These are phyloP conservation scores for Lunularia cruciata DNA, from an alignment of 225 moss, liverwort and hornwort species.

Conservation along the genomic window DNA sequence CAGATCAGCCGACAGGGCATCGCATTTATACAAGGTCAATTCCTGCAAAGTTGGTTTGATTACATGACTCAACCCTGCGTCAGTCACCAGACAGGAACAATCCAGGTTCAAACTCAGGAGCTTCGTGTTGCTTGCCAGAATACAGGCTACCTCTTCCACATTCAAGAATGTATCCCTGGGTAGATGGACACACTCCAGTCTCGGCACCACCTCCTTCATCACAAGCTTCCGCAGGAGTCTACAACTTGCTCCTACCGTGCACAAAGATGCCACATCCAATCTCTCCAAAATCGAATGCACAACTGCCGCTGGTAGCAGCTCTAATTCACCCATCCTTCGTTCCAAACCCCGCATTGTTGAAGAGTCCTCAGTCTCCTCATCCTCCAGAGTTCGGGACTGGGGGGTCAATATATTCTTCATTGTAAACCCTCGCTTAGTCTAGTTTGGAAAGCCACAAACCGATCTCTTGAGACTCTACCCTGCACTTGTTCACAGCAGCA, in stretches of 20 bases:
- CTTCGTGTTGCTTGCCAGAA: slow-evolving; percentile 36
- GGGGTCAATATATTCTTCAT: no score
- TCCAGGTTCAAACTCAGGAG: slow-evolving; percentile 46
- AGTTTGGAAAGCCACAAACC: no score
- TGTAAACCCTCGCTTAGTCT: no score
- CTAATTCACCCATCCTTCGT: slow-evolving; percentile 51
- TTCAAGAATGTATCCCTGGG: slow-evolving; percentile 36
- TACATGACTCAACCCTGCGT: slow-evolving; percentile 29
- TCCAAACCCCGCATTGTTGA: no score
- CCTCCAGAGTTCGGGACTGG: no score
- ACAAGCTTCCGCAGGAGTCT: slow-evolving; percentile 50
- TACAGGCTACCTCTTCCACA: slow-evolving; percentile 30
- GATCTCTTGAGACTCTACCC: no score
- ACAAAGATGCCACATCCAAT: slow-evolving; percentile 72
- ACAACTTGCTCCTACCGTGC: slow-evolving; percentile 62
- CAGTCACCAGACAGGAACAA: slow-evolving; percentile 36
- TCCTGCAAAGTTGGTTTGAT: slow-evolving; percentile 44
- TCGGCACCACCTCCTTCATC: slow-evolving; percentile 54
- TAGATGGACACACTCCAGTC: slow-evolving; percentile 43
- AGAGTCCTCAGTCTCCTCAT: no score
- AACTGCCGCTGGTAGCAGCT: slow-evolving; percentile 59
- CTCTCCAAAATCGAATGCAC: slow-evolving; percentile 54
- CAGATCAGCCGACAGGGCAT: slow-evolving; percentile 40
- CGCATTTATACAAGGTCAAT: slow-evolving; percentile 45
- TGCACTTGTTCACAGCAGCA: no score